phyloP scores from a whole-genome alignment of 495 filamentous ascomycete species.

The Penicillium pulvis region DNA sequence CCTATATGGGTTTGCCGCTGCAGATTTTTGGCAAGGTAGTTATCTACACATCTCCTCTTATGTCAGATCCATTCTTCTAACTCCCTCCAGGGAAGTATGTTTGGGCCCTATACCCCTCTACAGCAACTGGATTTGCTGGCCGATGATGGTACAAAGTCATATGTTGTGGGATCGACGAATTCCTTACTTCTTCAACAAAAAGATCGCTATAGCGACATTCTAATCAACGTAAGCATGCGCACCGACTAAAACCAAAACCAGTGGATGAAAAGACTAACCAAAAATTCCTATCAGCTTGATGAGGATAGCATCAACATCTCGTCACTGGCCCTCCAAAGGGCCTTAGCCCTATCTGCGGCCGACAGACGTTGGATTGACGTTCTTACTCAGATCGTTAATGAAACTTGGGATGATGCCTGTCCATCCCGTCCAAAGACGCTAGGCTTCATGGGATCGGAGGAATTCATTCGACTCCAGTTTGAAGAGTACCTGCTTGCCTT shows the following conservation, averaged over 20 bases:
- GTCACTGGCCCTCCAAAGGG: slow-evolving; percentile 73
- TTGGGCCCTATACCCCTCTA: slow-evolving; percentile 94
- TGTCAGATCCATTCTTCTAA: slow-evolving; percentile 23
- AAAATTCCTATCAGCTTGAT: slow-evolving; percentile 60
- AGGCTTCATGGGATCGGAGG: slow-evolving; percentile 94
- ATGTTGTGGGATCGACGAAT: slow-evolving; percentile 96
- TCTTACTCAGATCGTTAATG: slow-evolving; percentile 86
- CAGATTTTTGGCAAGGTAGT: slow-evolving; percentile 92
- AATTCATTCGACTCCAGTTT: slow-evolving; percentile 96
- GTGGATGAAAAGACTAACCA: neutral
- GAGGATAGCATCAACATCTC: slow-evolving; percentile 84
- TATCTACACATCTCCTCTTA: neutral
- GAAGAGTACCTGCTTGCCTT: slow-evolving; percentile 95
- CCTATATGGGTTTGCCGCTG: slow-evolving; percentile 92
- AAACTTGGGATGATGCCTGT: slow-evolving; percentile 94
- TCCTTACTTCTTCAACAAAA: slow-evolving; percentile 89
- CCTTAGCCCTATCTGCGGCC: slow-evolving; percentile 78
- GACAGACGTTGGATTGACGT: slow-evolving; percentile 97
- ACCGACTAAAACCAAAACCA: neutral
- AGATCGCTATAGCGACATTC: slow-evolving; percentile 95
- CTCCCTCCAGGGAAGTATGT: slow-evolving; percentile 73
- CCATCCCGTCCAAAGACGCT: slow-evolving; percentile 87
- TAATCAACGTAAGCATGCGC: slow-evolving; percentile 70
- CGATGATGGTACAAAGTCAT: slow-evolving; percentile 93
- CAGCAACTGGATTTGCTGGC: slow-evolving; percentile 95